A percentile compares a stretch with the other conserved stretches of the same genome.
Evolutionary conservation across 345 rosid genomes (phyloP).

Genomic region (Pseudoturritis turrita): DNA sequence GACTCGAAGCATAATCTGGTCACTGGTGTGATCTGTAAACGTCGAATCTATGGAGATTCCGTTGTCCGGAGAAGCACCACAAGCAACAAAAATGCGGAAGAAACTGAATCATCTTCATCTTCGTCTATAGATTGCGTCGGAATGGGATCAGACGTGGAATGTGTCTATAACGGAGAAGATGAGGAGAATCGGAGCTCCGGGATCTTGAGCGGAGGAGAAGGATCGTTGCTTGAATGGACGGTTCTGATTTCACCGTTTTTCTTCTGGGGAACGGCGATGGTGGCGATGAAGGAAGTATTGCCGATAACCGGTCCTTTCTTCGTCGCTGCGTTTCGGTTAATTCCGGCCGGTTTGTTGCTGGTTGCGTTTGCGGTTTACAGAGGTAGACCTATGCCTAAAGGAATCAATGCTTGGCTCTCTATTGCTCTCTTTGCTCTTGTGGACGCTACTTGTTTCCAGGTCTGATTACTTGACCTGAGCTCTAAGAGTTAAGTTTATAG

Average conservation of each 20-base stretch:
- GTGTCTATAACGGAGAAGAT: constrained; percentile 25
- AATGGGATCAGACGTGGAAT: constrained; percentile 55
- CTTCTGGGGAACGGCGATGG: constrained; percentile 99
- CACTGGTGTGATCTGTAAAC: not conserved
- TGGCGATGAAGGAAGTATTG: constrained; percentile 93
- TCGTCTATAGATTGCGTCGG: constrained; percentile 43
- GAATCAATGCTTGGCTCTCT: constrained; percentile 75
- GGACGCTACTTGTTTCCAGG: constrained; percentile 89
- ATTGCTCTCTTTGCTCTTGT: constrained; percentile 76
- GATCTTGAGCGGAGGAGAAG: constrained; percentile 12
- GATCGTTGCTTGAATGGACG: constrained; percentile 43
- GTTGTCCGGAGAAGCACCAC: constrained; percentile 28
- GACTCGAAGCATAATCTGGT: constrained; percentile 10
- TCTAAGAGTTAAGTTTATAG: not conserved
- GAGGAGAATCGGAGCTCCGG: constrained; percentile 20
- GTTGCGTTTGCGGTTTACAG: constrained; percentile 64
- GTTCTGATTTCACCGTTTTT: constrained; percentile 89
- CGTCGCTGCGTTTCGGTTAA: constrained; percentile 80
- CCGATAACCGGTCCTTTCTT: constrained; percentile 83
- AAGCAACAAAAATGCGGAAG: constrained; percentile 27
- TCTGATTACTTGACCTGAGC: constrained; percentile 16
- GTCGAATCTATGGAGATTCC: constrained; percentile 26
- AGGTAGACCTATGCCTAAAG: constrained; percentile 63
- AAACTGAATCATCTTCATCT: constrained; percentile 14
- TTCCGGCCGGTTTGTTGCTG: constrained; percentile 77